These are phyloP conservation scores for Thielaviopsis punctulata DNA, from an alignment of 2,329 filamentous ascomycete genomes.

Conservation along the genomic window DNA sequence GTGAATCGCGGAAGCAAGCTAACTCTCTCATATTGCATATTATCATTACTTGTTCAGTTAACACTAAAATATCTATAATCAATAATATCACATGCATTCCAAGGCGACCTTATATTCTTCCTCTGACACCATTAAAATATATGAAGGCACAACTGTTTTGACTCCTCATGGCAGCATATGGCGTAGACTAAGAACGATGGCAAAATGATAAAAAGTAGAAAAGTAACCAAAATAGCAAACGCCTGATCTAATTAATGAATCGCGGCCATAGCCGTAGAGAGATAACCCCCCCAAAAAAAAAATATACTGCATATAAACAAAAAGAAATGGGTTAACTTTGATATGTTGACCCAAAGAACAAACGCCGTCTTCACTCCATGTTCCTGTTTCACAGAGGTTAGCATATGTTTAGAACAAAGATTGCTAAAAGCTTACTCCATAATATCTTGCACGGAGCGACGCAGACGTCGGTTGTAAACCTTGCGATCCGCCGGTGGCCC, in stretches of 20 bases:
- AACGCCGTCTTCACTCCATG: too few relatives aligned
- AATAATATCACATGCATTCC: too few relatives aligned
- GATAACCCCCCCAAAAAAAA: not conserved
- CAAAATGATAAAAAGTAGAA: not conserved
- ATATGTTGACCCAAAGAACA: too few relatives aligned
- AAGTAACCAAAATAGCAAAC: not conserved
- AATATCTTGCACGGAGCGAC: slow-evolving; percentile 57
- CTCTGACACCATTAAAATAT: too few relatives aligned
- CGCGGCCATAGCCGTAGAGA: not conserved
- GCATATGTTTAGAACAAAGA: not conserved
- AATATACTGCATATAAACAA: not conserved
- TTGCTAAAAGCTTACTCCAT: slow-evolving; percentile 35
- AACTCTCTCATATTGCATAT: too few relatives aligned
- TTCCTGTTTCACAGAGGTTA: too few relatives aligned
- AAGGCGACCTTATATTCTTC: too few relatives aligned
- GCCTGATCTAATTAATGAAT: not conserved
- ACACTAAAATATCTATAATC: too few relatives aligned
- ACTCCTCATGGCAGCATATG: too few relatives aligned
- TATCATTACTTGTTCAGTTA: too few relatives aligned
- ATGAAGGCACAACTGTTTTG: not conserved
- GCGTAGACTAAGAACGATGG: not conserved
- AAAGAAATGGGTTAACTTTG: too few relatives aligned
- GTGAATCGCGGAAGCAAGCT: too few relatives aligned
- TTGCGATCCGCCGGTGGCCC: slow-evolving; percentile 60
- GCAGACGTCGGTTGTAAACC: slow-evolving; percentile 63